Base-by-base conservation (phyloP, 352 stramenopile species). In the Pythium utonaiense region DNA sequence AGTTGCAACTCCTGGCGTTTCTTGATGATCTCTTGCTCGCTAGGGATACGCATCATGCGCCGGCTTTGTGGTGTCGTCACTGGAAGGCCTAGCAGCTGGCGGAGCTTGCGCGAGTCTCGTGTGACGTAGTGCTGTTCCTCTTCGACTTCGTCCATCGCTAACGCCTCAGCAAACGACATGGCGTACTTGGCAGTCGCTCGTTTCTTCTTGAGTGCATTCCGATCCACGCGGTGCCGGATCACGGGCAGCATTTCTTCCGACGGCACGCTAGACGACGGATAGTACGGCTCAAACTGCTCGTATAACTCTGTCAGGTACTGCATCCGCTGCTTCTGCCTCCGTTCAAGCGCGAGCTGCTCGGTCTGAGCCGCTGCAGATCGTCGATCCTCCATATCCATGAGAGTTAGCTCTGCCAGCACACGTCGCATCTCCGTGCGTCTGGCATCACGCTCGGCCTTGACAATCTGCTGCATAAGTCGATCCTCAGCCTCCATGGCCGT, bases 261-360 rank as follows among this genome's bases (percentile, higher is more conserved):
- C 13, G 69, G 66, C 12, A 67, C 28, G 22, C 56, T 62, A 1
- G 79, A 84, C 24, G 51, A 52, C 0, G 67, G 45, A 34, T 84
- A 91, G 57, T 77, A 86, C 21, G 82, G 78, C 36, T 75, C 62
- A 40, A 87, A 81, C 24, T 78, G 71, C 10, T 69, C 69, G 55
- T 89, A 89, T 10, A 91, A 49, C 41, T 86, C 79, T 0, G 62
- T 72, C 13, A 89, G 57, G 25, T 74, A 77, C 6, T 53, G 8
- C 10, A 61, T 63, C 8, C 74, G 67, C 41, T 53, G 62, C 22
- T 49, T 57, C 17, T 73, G 64, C 19, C 73, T 53, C 17, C 34
- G 41, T 13, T 89, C 73, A 14, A 57, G 53, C 17, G 67, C 40
- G 13, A 62, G 53, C 10, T 69, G 61, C 28, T 85, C 62, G 13